phyloP scores from a whole-genome alignment of 257 asterid genomes.

The Nicotiana otophora region DNA sequence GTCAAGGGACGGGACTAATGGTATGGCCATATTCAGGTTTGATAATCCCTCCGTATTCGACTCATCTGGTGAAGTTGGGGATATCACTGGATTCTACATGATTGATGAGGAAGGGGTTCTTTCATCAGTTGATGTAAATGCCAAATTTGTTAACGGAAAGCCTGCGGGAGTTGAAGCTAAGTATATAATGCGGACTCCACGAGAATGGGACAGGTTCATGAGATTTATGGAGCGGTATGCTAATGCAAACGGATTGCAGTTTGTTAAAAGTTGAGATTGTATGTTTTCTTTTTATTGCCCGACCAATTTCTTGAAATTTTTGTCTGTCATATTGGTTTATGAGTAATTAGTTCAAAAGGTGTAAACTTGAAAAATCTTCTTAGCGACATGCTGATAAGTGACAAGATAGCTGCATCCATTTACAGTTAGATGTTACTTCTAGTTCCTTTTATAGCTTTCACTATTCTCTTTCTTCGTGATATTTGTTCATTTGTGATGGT shows the following conservation, averaged over 20 bases:
- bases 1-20: slow-evolving; percentile 85
- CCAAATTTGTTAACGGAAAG: slow-evolving; percentile 82
- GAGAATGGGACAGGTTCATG: slow-evolving; percentile 97
- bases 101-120: slow-evolving; percentile 88
- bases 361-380: slow-evolving; percentile 13
- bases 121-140: slow-evolving; percentile 84
- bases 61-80: slow-evolving; percentile 83
- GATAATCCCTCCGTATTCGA: slow-evolving; percentile 86
- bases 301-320: slow-evolving; percentile 9
- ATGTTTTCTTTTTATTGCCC: slow-evolving; percentile 16
- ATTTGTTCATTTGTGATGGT: background rate
- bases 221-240: slow-evolving; percentile 94
- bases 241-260: slow-evolving; percentile 62
- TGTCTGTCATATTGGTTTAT: slow-evolving; percentile 18
- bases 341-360: slow-evolving; percentile 22
- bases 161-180: slow-evolving; percentile 95
- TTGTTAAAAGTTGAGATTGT: slow-evolving; percentile 53
- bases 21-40: slow-evolving; percentile 80
- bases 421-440: background rate
- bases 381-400: background rate
- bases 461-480: background rate
- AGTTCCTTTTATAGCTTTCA: background rate
- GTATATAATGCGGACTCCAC: slow-evolving; percentile 68
- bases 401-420: background rate
- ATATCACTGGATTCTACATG: slow-evolving; percentile 90